A percentile compares a stretch with the other conserved stretches of the same genome.
These are phyloP conservation scores for Xenoacremonium recifei DNA, from an alignment of 2,329 filamentous ascomycete species.

Conservation along the genomic window DNA sequence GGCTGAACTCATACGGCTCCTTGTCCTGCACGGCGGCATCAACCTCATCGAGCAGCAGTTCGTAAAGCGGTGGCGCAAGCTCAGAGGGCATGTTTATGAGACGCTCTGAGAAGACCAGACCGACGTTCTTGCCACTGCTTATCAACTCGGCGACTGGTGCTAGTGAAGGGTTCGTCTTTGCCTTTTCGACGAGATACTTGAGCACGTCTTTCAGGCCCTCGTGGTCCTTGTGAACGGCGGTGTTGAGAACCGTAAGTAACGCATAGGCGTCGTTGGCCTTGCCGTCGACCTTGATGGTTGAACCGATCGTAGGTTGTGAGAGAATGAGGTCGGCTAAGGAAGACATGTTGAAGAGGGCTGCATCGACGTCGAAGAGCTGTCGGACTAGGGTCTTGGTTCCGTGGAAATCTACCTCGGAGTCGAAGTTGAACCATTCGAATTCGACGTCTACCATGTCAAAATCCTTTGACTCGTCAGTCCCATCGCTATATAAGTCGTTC, in stretches of 20 bases:
- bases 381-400: slow-evolving; percentile 86
- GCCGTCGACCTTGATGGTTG: slow-evolving; percentile 95
- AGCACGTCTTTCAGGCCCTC: slow-evolving; percentile 69
- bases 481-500: no score
- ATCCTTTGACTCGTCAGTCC: no score
- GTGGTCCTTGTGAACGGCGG: slow-evolving; percentile 75
- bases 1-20: slow-evolving; percentile 89
- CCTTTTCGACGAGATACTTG: slow-evolving; percentile 65
- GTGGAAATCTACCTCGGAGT: slow-evolving; percentile 87
- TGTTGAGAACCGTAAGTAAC: slow-evolving; percentile 84
- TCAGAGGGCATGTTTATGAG: slow-evolving; percentile 97
- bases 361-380: slow-evolving; percentile 89
- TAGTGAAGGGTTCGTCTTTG: slow-evolving; percentile 53
- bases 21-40: slow-evolving; percentile 83
- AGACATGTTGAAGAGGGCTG: slow-evolving; percentile 82
- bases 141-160: slow-evolving; percentile 59
- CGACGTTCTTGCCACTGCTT: slow-evolving; percentile 59
- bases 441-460: slow-evolving; percentile 92
- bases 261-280: slow-evolving; percentile 91
- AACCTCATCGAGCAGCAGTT: slow-evolving; percentile 90
- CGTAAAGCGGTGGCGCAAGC: slow-evolving; percentile 90
- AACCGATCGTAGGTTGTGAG: slow-evolving; percentile 82
- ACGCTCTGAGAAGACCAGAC: slow-evolving; percentile 85
- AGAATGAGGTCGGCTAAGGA: slow-evolving; percentile 83
- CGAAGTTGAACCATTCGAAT: slow-evolving; percentile 98